These are phyloP conservation scores for Kwoniella sp. DNA, from an alignment of 768 basidiomycete species.

Conservation along the genomic window DNA sequence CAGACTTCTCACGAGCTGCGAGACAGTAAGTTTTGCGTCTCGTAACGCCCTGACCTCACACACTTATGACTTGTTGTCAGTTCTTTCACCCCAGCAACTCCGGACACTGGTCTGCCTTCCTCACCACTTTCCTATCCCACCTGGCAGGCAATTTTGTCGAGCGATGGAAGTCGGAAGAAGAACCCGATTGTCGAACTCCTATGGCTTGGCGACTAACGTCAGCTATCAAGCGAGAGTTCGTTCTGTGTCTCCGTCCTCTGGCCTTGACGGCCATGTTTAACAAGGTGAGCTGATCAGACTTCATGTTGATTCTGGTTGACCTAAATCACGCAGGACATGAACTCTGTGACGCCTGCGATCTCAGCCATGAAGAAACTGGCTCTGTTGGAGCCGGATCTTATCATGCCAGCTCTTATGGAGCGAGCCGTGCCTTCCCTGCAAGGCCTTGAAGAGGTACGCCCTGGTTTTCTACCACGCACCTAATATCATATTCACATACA, in stretches of 20 bases:
- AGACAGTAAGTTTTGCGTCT: conserved; percentile 53
- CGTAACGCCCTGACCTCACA: background rate
- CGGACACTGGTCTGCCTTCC: conserved; percentile 65
- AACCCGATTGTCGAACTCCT: conserved; percentile 75
- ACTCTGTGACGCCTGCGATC: conserved; percentile 70
- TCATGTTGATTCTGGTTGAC: background rate
- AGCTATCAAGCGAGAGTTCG: conserved; percentile 75
- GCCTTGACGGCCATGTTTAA: conserved; percentile 86
- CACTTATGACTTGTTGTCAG: conserved; percentile 1
- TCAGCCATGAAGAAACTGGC: conserved; percentile 76
- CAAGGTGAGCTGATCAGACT: conserved; percentile 51
- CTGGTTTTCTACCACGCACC: background rate
- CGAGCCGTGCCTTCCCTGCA: conserved; percentile 82
- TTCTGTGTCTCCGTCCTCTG: conserved; percentile 74
- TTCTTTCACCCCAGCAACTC: conserved; percentile 90
- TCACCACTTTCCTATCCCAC: conserved; percentile 66
- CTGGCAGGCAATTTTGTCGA: conserved; percentile 80
- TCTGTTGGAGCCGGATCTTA: conserved; percentile 77
- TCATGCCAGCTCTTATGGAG: conserved; percentile 74
- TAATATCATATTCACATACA: background rate
- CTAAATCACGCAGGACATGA: conserved; percentile 54
- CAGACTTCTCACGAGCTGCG: conserved; percentile 76
- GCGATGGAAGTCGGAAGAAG: conserved; percentile 66
- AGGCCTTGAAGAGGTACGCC: conserved; percentile 70
- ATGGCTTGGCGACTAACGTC: conserved; percentile 69